These are phyloP conservation scores for Parafenestella ontariensis DNA, from an alignment of 2,329 filamentous ascomycete species.

Conservation along the genomic window DNA sequence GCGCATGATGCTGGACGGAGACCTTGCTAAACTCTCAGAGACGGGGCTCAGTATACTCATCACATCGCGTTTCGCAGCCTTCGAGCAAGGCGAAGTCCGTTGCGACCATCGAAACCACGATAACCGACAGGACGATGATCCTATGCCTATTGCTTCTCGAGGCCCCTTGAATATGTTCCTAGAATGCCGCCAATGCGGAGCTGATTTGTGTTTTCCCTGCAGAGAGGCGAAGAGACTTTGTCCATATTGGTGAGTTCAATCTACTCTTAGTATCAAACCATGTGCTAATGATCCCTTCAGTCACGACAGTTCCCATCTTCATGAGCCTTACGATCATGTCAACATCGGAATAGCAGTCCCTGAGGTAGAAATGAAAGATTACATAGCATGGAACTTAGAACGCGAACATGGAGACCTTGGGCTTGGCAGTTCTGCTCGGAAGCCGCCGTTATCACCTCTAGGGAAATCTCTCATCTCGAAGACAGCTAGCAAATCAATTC, in stretches of 20 bases:
- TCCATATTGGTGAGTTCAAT: conserved; percentile 4
- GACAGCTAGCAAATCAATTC: not conserved
- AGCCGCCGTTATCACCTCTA: conserved; percentile 18
- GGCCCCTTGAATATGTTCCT: conserved; percentile 11
- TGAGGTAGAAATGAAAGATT: conserved; percentile 9
- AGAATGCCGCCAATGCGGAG: conserved; percentile 7
- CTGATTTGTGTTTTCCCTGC: conserved; percentile 15
- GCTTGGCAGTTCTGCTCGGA: conserved; percentile 6
- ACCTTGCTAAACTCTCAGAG: conserved; percentile 15
- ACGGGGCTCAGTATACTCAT: conserved; percentile 15
- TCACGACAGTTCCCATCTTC: conserved; percentile 1
- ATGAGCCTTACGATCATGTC: conserved; percentile 19
- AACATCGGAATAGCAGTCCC: conserved; percentile 10
- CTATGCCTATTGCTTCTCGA: not conserved
- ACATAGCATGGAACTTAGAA: conserved; percentile 25
- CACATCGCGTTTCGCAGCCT: conserved; percentile 22
- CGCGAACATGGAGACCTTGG: conserved; percentile 23
- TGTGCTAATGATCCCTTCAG: not conserved
- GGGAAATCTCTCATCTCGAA: conserved; percentile 6
- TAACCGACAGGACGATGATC: not conserved
- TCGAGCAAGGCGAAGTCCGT: conserved; percentile 8
- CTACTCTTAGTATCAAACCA: no score
- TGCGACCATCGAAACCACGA: conserved; percentile 18
- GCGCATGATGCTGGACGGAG: conserved; percentile 17
- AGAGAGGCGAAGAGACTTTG: conserved; percentile 9